Evolutionary conservation across 2,329 filamentous ascomycete species (phyloP).

Genomic region (Diatrype stigma): DNA sequence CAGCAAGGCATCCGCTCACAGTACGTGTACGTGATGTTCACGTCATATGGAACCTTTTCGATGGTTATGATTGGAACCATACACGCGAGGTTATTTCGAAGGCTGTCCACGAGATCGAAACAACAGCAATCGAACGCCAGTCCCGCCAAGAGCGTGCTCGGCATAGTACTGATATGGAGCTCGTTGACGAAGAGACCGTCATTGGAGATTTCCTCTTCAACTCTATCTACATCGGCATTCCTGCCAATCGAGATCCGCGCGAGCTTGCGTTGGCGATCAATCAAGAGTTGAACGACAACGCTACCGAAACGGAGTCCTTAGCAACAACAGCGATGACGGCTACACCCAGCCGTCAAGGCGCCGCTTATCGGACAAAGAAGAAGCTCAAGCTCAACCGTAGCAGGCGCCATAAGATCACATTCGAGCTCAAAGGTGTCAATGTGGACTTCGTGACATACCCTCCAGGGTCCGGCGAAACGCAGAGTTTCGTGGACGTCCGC

Average conservation of each 20-base stretch:
- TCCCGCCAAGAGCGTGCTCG: slow-evolving; percentile 53
- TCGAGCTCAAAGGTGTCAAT: slow-evolving; percentile 82
- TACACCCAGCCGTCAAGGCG: slow-evolving; percentile 47
- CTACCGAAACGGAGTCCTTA: slow-evolving; percentile 85
- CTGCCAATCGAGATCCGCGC: slow-evolving; percentile 76
- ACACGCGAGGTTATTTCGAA: slow-evolving; percentile 84
- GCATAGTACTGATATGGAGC: slow-evolving; percentile 56
- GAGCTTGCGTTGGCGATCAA: slow-evolving; percentile 84
- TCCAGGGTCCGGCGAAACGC: slow-evolving; percentile 70
- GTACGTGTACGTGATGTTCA: slow-evolving; percentile 82
- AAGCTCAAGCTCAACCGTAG: slow-evolving; percentile 75
- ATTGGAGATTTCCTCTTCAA: slow-evolving; percentile 98
- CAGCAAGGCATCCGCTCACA: slow-evolving; percentile 66
- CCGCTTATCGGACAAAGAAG: slow-evolving; percentile 43
- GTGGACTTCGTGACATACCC: slow-evolving; percentile 80
- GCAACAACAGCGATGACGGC: slow-evolving; percentile 68
- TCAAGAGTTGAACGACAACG: slow-evolving; percentile 77
- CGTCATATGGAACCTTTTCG: slow-evolving; percentile 95
- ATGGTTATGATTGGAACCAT: slow-evolving; percentile 92
- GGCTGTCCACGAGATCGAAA: slow-evolving; percentile 83
- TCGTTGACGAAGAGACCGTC: slow-evolving; percentile 76
- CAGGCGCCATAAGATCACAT: slow-evolving; percentile 90
- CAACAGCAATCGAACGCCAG: slow-evolving; percentile 72
- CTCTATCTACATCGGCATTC: slow-evolving; percentile 95
- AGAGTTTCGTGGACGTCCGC: slow-evolving; percentile 82